phyloP scores from a whole-genome alignment of 768 basidiomycete species.

The Hemileccinum rubropunctum region DNA sequence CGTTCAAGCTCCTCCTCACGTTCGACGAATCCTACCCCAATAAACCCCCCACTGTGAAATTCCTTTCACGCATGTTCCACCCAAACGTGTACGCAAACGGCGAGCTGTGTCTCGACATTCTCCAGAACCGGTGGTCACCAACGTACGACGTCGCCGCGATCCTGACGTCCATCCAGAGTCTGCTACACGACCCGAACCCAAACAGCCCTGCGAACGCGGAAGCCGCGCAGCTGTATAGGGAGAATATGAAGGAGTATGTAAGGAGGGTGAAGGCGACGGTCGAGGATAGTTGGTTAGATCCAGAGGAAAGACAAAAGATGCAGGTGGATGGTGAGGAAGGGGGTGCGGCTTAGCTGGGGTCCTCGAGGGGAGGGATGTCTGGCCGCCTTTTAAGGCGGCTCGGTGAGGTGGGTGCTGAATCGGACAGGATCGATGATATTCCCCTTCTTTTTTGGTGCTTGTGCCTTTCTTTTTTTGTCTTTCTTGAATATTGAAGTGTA shows the following conservation, averaged over 20 bases:
- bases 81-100: constrained; percentile 99
- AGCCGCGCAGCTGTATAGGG: constrained; percentile 93
- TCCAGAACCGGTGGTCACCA: constrained; percentile 98
- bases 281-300: constrained; percentile 93
- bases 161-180: constrained; percentile 91
- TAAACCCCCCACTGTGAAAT: constrained; percentile 96
- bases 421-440: constrained; percentile 2
- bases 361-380: too few relatives aligned
- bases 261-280: constrained; percentile 90
- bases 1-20: constrained; percentile 91
- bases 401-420: background rate
- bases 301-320: constrained; percentile 62
- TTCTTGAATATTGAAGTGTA: constrained; percentile 1
- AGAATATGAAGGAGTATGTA: constrained; percentile 99
- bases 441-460: constrained; percentile 3
- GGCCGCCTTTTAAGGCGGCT: too few relatives aligned
- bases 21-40: constrained; percentile 99
- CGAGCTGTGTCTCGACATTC: constrained; percentile 96
- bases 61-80: constrained; percentile 97
- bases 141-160: constrained; percentile 99
- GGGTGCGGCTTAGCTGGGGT: background rate
- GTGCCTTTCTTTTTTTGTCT: background rate
- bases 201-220: constrained; percentile 98
- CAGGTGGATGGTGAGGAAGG: constrained; percentile 34
- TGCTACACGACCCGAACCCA: constrained; percentile 97